Evolutionary conservation across 495 filamentous ascomycete species (phyloP), one percentile per base, ranked within the genome.

Genomic region (Talaromyces proteolyticus): DNA sequence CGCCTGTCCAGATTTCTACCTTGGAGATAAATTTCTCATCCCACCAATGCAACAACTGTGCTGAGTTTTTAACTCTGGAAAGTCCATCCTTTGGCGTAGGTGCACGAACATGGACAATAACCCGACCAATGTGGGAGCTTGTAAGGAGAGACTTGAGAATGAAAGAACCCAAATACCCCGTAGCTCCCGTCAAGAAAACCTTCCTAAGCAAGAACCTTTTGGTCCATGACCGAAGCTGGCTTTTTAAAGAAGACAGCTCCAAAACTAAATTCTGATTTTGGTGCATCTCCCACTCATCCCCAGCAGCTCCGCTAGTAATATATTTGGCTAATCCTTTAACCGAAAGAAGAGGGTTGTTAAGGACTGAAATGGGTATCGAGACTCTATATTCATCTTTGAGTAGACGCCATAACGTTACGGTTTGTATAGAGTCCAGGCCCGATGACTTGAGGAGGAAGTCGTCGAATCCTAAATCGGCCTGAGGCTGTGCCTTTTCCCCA

Each of bases 161-260:
- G 55, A 83, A 89, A 1, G 85, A 79, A 5, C 88, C 88, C 16
- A 91, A 61, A 68, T 89, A 89, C 3, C 88, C 87, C 19, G 86
- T 90, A 0, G 82, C 86, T 20, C 88, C 87, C 6, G 88, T 90
- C 4, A 91, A 65, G 54, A 91, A 81, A 10, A 89, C 71, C 7
- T 77, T 84, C 51, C 24, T n/a, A 55, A n/a, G n/a, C n/a, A n/a
- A n/a, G n/a, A n/a, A n/a, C n/a, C n/a, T n/a, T n/a, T n/a, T n/a
- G 50, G 18, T 29, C 43, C 39, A 49, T 48, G 23, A 55, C 37
- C 3, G 50, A 44, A 26, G 36, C 36, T 1, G 25, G 24, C 21
- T 45, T 52, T 22, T 58, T 52, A 42, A 53, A 47, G 47, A 54
- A 57, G 12, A 42, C 54, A 22, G 11, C 40, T 42, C 40, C 5